Conservation (phyloP, 164 flowering plant genomes). For the Nymphaea colorata region DNA sequence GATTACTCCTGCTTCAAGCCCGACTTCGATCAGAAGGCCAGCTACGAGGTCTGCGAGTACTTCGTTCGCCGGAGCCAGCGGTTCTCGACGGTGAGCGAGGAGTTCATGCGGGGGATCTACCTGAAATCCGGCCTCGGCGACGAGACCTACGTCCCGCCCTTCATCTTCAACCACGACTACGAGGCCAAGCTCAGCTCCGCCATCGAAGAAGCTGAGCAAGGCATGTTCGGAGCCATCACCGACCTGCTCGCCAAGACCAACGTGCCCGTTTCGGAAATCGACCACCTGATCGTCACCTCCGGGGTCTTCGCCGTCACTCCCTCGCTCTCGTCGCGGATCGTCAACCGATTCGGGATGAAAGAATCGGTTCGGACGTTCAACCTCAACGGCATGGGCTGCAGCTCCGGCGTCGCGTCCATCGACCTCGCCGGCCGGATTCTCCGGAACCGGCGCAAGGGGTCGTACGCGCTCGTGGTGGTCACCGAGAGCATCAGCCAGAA, state of each 20-base stretch:
- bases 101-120: slow-evolving; percentile 42
- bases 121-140: slow-evolving; percentile 47
- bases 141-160: slow-evolving; percentile 48
- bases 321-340: slow-evolving; percentile 32
- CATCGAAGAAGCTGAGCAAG: slow-evolving; percentile 37
- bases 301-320: slow-evolving; percentile 40
- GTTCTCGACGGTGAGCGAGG: slow-evolving; percentile 11
- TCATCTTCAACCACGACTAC: slow-evolving; percentile 23
- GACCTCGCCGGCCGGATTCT: slow-evolving; percentile 37
- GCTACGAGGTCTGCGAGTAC: slow-evolving; percentile 18
- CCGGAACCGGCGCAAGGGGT: slow-evolving; percentile 12
- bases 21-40: slow-evolving; percentile 21
- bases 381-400: slow-evolving; percentile 58
- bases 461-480: slow-evolving; percentile 31
- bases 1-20: slow-evolving; percentile 46
- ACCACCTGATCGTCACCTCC: slow-evolving; percentile 29
- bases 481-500: slow-evolving; percentile 46
- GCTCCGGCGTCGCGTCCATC: slow-evolving; percentile 33
- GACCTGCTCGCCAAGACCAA: slow-evolving; percentile 21
- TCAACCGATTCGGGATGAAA: slow-evolving; percentile 28
- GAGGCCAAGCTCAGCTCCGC: slow-evolving; percentile 22
- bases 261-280: slow-evolving; percentile 18
- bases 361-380: slow-evolving; percentile 35
- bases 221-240: slow-evolving; percentile 32
- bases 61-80: slow-evolving; percentile 20